phyloP scores from a whole-genome alignment of 2,329 filamentous ascomycete species.

The Colletotrichum echinochloae region DNA sequence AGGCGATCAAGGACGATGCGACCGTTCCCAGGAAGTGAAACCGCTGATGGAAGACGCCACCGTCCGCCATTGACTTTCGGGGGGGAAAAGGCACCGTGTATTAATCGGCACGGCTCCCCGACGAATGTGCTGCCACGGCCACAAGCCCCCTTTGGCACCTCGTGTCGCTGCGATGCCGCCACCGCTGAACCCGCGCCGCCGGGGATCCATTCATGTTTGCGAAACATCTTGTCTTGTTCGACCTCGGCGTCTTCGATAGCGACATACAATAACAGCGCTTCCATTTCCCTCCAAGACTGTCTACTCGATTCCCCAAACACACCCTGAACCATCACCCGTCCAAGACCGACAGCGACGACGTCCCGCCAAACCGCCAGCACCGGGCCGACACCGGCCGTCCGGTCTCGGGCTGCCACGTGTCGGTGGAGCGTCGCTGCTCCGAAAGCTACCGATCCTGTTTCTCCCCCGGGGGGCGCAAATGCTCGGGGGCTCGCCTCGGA shows the following conservation, averaged over 20 bases:
- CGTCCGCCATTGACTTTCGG: background rate
- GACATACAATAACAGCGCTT: background rate
- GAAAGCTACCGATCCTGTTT: slow-evolving; percentile 5
- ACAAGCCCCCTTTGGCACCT: background rate
- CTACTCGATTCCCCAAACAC: no score
- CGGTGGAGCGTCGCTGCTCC: slow-evolving; percentile 24
- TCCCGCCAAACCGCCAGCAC: slow-evolving; percentile 13
- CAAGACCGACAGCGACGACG: background rate
- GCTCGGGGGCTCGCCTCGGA: background rate
- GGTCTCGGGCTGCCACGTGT: slow-evolving; percentile 28
- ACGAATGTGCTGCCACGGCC: background rate
- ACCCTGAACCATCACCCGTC: background rate
- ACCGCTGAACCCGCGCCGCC: background rate
- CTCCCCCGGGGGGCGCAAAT: no score
- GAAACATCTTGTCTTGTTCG: background rate
- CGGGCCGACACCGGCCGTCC: slow-evolving; percentile 20
- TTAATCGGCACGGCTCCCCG: no score
- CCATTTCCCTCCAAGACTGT: background rate
- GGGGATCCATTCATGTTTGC: background rate
- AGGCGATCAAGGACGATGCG: slow-evolving; percentile 19
- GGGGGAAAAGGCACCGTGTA: background rate
- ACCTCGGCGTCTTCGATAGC: background rate
- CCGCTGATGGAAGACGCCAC: background rate
- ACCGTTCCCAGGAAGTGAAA: slow-evolving; percentile 10
- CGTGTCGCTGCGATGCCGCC: background rate